Evolutionary conservation across 83 land plant species (phyloP).

Genomic region (Thuja plicata): DNA sequence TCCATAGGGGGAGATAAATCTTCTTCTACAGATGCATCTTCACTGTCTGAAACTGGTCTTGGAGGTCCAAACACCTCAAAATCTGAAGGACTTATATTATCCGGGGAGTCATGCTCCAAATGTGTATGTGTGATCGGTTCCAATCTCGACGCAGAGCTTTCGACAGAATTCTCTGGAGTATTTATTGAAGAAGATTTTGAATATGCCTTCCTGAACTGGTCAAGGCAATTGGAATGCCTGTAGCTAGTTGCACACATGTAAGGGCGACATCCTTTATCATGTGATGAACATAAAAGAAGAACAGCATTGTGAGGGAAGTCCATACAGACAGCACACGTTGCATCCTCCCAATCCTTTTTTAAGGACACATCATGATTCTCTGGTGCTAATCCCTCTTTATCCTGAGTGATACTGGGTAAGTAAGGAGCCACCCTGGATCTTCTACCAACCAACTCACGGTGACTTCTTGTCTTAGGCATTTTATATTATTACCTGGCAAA

Average conservation of each 20-base stretch:
- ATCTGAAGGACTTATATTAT: not conserved
- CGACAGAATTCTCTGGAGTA: slow-evolving; percentile 9
- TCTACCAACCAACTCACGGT: not conserved
- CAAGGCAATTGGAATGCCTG: slow-evolving; percentile 74
- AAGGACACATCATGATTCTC: slow-evolving; percentile 15
- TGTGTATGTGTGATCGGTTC: slow-evolving; percentile 1
- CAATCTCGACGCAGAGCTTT: slow-evolving; percentile 11
- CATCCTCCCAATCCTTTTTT: slow-evolving; percentile 63
- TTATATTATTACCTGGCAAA: slow-evolving; percentile 8
- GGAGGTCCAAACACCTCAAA: not conserved
- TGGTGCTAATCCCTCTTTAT: not conserved
- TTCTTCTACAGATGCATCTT: slow-evolving; percentile 19
- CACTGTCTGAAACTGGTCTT: slow-evolving; percentile 13
- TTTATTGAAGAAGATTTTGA: slow-evolving; percentile 8
- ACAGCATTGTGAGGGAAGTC: slow-evolving; percentile 87
- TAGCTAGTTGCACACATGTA: slow-evolving; percentile 76
- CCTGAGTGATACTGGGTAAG: slow-evolving; percentile 2
- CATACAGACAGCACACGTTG: slow-evolving; percentile 71
- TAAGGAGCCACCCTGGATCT: slow-evolving; percentile 17
- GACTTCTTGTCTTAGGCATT: slow-evolving; percentile 30
- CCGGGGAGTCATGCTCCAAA: not conserved
- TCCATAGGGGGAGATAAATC: not conserved
- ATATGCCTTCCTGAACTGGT: slow-evolving; percentile 63
- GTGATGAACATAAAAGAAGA: slow-evolving; percentile 68
- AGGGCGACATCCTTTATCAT: slow-evolving; percentile 77